Percentiles rank a stretch among this genome's conserved stretches.
Conservation (phyloP, 1,139 yeast genomes). For the Lodderomyces pseudojiufengensis region DNA sequence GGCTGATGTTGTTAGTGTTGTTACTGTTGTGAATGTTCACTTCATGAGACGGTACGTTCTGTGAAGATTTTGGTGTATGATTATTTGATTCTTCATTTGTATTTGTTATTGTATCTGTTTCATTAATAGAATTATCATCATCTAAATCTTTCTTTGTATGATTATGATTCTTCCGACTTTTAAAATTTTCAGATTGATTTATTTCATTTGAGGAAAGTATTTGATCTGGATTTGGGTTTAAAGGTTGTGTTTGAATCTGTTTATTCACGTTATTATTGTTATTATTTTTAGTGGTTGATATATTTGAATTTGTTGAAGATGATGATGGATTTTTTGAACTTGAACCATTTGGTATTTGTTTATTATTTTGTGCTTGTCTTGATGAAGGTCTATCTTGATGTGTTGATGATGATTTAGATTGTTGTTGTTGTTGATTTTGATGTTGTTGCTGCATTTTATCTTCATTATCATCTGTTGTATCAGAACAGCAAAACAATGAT, state of each 20-base stretch:
- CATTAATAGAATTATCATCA: slow-evolving; percentile 41
- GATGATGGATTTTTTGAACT: not conserved
- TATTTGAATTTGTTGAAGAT: not conserved
- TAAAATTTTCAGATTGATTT: slow-evolving; percentile 1
- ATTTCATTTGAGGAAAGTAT: no score
- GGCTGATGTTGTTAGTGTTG: slow-evolving; percentile 1
- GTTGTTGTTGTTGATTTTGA: slow-evolving; percentile 4
- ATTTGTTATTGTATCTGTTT: slow-evolving; percentile 44
- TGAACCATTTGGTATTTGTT: not conserved
- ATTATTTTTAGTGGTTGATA: slow-evolving; percentile 1
- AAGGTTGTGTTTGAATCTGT: not conserved
- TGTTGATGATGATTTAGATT: slow-evolving; percentile 1
- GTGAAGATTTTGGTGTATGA: slow-evolving; percentile 11
- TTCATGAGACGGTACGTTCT: not conserved
- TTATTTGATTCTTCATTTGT: slow-evolving; percentile 32
- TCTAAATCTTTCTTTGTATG: slow-evolving; percentile 29
- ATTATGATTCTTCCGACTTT: slow-evolving; percentile 5
- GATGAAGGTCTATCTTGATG: not conserved
- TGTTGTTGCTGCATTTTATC: slow-evolving; percentile 19
- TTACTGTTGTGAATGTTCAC: not conserved
- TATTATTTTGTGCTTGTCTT: slow-evolving; percentile 1
- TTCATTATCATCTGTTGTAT: slow-evolving; percentile 34
- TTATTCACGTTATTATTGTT: slow-evolving; percentile 1
- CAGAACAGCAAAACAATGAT: slow-evolving; percentile 38
- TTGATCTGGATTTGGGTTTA: slow-evolving; percentile 3